Percentiles rank a stretch among this genome's conserved stretches.
These are phyloP conservation scores for Endoconidiophora laricicola DNA, from an alignment of 2,329 filamentous ascomycete genomes.

Conservation along the genomic window DNA sequence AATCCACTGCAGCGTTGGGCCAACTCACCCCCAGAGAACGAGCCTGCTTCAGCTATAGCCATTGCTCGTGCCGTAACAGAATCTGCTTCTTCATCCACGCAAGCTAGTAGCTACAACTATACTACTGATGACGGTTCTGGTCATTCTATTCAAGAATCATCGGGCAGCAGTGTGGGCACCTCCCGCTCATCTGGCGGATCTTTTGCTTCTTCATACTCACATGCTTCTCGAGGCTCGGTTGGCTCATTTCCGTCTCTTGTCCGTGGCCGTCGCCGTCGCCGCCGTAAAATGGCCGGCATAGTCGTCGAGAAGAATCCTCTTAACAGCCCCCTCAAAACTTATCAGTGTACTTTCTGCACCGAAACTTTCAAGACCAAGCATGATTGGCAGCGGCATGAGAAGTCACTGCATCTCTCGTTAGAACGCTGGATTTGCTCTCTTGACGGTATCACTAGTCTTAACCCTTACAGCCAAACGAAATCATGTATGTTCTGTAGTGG, in stretches of 20 bases:
- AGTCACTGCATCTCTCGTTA: constrained; percentile 46
- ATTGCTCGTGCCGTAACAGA: constrained; percentile 42
- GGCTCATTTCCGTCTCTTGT: constrained; percentile 31
- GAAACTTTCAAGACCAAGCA: constrained; percentile 52
- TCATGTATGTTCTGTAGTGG: constrained; percentile 44
- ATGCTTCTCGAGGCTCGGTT: constrained; percentile 39
- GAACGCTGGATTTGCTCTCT: constrained; percentile 50
- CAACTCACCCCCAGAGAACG: constrained; percentile 42
- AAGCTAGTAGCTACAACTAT: constrained; percentile 39
- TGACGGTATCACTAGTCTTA: constrained; percentile 36
- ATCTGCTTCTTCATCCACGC: constrained; percentile 33
- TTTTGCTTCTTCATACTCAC: constrained; percentile 41
- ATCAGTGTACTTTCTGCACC: constrained; percentile 53
- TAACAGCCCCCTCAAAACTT: constrained; percentile 34
- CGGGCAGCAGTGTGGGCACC: constrained; percentile 42
- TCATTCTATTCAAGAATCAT: constrained; percentile 39
- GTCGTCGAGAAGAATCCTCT: constrained; percentile 24
- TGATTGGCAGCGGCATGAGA: constrained; percentile 56
- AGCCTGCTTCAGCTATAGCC: constrained; percentile 41
- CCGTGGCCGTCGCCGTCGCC: constrained; percentile 32
- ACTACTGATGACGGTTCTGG: constrained; percentile 42
- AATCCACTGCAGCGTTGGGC: constrained; percentile 43
- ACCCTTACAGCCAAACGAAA: constrained; percentile 40
- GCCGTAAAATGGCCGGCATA: constrained; percentile 22
- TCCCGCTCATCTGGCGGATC: constrained; percentile 43